Base-by-base conservation (phyloP, 2,329 filamentous ascomycete genomes). In the Phaeosphaeriaceae sp. region DNA sequence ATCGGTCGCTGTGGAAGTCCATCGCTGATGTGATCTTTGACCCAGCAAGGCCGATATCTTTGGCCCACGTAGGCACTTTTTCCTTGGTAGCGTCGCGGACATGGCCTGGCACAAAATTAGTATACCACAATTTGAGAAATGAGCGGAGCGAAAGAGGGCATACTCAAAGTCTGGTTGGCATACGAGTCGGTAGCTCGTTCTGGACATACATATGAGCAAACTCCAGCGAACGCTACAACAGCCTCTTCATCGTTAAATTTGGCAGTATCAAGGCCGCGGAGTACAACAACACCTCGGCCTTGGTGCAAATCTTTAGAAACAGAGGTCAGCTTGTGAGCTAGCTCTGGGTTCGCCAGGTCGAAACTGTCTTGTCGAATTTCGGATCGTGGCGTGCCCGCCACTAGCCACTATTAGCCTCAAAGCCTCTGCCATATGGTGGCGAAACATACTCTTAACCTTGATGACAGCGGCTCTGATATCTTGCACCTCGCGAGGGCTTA, bases 1-100 rank as follows among this genome's bases (percentile, higher is more conserved):
- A 73, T 1, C 71, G 64, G 33, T 73, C 71, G 42, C 61, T 67
- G 49, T 73, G 71, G 36, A 71, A 73, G 35, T 72, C 70, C 70
- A 73, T 72, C 4, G 67, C 66, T 11, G 60, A 48, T 16, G 69
- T 67, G 35, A 72, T 61, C 55, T 73, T 73, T 7, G 70, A 73
- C 15, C 71, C 71, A 6, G 71, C 70, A 33, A 73, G 70, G 11
- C 70, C 70, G 12, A 73, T 61, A 23, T 65, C 55, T 37, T 64
- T 64, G n/a, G 68, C 70, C 53, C 68, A 66, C 4, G 50, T 34
- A 1, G 68, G 68, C 8, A 72, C 68, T 7, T 40, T 46, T 37
- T 71, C 64, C 32, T 68, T 66, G 8, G 68, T 72, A 6, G 70
- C 70, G 48, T 73, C 70, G n/a, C 66, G 66, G 35, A 73, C 59